Conservation (phyloP, 352 stramenopile genomes). For the Pythium insidiosum region DNA sequence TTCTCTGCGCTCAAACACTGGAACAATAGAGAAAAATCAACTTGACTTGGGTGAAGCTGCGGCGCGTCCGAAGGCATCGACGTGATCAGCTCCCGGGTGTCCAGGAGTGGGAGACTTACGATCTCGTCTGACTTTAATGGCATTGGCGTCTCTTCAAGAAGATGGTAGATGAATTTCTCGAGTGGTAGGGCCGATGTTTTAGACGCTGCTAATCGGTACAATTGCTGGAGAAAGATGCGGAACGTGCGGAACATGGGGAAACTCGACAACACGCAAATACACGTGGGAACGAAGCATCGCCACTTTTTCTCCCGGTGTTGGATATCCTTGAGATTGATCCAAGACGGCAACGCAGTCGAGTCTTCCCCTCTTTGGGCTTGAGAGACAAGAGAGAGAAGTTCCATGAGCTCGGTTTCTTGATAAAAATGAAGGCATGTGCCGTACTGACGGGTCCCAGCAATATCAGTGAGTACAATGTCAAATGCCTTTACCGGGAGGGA, state of each 20-base stretch:
- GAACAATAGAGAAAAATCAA: conserved; percentile 67
- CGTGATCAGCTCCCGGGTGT: conserved; percentile 26
- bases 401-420: conserved; percentile 50
- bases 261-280: conserved; percentile 51
- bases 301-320: conserved; percentile 46
- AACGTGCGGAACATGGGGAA: conserved; percentile 51
- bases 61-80: conserved; percentile 16
- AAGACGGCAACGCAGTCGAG: conserved; percentile 39
- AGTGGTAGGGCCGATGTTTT: conserved; percentile 16
- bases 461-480: conserved; percentile 69
- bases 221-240: conserved; percentile 26
- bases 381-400: conserved; percentile 53
- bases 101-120: conserved; percentile 28
- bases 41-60: conserved; percentile 34
- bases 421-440: conserved; percentile 58
- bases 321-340: conserved; percentile 64
- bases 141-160: conserved; percentile 39
- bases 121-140: conserved; percentile 28
- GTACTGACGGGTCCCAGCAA: conserved; percentile 45
- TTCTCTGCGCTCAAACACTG: conserved; percentile 58
- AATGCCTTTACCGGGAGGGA: conserved; percentile 32
- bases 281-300: conserved; percentile 56
- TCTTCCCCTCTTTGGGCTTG: conserved; percentile 24
- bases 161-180: conserved; percentile 44
- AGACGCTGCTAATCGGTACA: conserved; percentile 41